phyloP scores from a whole-genome alignment of 2,329 filamentous ascomycete species.

The Aspergillus vadensis region DNA sequence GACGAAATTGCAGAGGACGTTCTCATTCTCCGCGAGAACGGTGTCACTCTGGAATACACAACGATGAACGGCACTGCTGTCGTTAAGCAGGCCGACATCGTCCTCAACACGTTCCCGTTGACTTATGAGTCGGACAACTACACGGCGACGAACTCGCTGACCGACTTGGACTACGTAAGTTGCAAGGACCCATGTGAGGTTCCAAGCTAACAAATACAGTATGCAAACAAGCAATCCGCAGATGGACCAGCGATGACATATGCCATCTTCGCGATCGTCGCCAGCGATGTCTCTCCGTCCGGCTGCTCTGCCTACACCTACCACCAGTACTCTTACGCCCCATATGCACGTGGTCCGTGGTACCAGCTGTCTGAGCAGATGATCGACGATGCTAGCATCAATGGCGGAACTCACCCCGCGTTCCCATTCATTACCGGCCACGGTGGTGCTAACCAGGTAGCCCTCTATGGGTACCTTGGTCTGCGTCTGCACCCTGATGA shows the following conservation, averaged over 20 bases:
- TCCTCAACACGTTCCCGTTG: constrained; percentile 66
- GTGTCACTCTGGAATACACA: constrained; percentile 65
- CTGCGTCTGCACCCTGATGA: constrained; percentile 61
- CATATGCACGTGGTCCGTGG: constrained; percentile 67
- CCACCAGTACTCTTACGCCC: constrained; percentile 62
- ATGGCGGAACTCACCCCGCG: constrained; percentile 68
- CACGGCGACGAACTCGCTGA: constrained; percentile 50
- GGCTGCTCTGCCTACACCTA: constrained; percentile 72
- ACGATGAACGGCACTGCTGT: constrained; percentile 67
- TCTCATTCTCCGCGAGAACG: constrained; percentile 57
- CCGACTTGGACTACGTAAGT: constrained; percentile 63
- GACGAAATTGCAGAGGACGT: constrained; percentile 58
- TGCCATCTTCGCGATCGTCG: constrained; percentile 67
- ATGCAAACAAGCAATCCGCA: constrained; percentile 67
- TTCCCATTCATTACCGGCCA: constrained; percentile 72
- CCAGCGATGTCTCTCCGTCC: constrained; percentile 65
- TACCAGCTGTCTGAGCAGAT: constrained; percentile 72
- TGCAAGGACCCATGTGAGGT: background rate
- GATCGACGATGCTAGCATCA: constrained; percentile 59
- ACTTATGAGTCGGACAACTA: constrained; percentile 56
- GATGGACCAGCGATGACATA: constrained; percentile 75
- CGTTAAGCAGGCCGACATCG: constrained; percentile 72
- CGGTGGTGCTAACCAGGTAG: constrained; percentile 68
- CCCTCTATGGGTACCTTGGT: constrained; percentile 68
- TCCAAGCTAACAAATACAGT: constrained; percentile 41